A percentile compares a stretch with the other conserved stretches of the same genome.
These are phyloP conservation scores for Yarrowia divulgata DNA, from an alignment of 805 yeast genomes.

Conservation along the genomic window DNA sequence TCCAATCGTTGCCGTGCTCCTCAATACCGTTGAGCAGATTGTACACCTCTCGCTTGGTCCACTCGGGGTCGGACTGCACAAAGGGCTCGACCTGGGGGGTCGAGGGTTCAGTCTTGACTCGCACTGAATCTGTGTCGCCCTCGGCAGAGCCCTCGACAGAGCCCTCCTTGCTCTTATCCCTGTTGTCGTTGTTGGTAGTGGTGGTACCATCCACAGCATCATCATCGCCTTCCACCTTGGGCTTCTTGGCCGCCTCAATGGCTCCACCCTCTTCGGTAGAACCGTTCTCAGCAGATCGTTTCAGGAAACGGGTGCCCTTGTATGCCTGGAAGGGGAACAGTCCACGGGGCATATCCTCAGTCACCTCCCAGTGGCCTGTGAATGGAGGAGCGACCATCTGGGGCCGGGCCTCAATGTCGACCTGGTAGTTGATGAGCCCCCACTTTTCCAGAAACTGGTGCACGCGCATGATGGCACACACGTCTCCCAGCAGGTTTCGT, in stretches of 20 bases:
- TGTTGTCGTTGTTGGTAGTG: constrained; percentile 6
- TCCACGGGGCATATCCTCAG: constrained; percentile 89
- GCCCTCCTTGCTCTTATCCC: background rate
- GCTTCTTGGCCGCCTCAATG: constrained; percentile 17
- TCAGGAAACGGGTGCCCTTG: constrained; percentile 62
- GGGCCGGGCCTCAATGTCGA: constrained; percentile 78
- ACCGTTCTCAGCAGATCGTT: constrained; percentile 14
- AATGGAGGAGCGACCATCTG: constrained; percentile 69
- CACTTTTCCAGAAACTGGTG: constrained; percentile 85
- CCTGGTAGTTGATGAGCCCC: constrained; percentile 94
- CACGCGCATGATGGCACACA: constrained; percentile 83
- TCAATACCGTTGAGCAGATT: constrained; percentile 68
- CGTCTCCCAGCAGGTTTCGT: constrained; percentile 90
- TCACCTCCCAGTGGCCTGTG: constrained; percentile 77
- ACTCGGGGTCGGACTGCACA: constrained; percentile 53
- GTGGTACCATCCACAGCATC: constrained; percentile 45
- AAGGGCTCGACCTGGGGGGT: constrained; percentile 46
- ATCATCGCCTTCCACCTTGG: constrained; percentile 12
- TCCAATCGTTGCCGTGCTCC: constrained; percentile 78
- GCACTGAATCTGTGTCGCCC: constrained; percentile 13
- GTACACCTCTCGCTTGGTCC: constrained; percentile 73
- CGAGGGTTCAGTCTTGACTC: constrained; percentile 40
- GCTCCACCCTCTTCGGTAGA: background rate
- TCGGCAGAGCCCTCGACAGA: background rate
- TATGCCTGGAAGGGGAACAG: constrained; percentile 83